A percentile compares a stretch with the other conserved stretches of the same genome.
phyloP scores from a whole-genome alignment of 2,329 filamentous ascomycete species.

The Aureobasidium namibiae region DNA sequence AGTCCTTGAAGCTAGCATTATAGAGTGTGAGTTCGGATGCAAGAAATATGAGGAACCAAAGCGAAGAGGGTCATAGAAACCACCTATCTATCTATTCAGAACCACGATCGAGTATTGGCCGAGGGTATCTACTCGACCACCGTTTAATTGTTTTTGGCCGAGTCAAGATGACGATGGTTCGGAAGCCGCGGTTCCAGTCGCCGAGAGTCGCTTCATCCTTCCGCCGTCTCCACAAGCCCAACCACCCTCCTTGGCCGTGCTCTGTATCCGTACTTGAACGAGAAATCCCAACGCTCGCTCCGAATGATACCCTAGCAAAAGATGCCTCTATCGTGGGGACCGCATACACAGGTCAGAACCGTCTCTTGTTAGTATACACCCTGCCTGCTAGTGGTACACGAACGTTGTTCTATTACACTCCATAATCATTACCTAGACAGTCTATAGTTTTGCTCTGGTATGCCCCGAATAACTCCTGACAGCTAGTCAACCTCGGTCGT shows the following conservation, averaged over 20 bases:
- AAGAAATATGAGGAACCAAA: background rate
- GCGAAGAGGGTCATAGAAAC: background rate
- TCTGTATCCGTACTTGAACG: background rate
- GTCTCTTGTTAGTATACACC: background rate
- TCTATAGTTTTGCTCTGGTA: background rate
- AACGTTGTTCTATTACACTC: background rate
- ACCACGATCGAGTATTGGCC: background rate
- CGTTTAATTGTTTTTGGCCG: background rate
- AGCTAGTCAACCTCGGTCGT: slow-evolving; percentile 11
- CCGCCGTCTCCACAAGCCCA: background rate
- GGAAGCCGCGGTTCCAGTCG: background rate
- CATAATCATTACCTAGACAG: background rate
- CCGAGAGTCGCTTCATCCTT: background rate
- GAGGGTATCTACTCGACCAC: background rate
- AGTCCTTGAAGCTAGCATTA: background rate
- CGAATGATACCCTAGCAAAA: too few relatives aligned
- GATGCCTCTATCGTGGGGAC: background rate
- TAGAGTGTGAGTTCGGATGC: background rate
- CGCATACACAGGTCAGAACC: background rate
- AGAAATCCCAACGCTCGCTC: background rate
- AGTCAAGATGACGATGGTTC: background rate
- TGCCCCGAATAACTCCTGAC: slow-evolving; percentile 11
- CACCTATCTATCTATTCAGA: background rate
- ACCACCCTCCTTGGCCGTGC: background rate
- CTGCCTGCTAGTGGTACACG: background rate